Evolutionary conservation across 371 early-diverging fungal species (phyloP), one percentile per base, ranked within the genome.

Genomic region (Gilbertella persicaria): DNA sequence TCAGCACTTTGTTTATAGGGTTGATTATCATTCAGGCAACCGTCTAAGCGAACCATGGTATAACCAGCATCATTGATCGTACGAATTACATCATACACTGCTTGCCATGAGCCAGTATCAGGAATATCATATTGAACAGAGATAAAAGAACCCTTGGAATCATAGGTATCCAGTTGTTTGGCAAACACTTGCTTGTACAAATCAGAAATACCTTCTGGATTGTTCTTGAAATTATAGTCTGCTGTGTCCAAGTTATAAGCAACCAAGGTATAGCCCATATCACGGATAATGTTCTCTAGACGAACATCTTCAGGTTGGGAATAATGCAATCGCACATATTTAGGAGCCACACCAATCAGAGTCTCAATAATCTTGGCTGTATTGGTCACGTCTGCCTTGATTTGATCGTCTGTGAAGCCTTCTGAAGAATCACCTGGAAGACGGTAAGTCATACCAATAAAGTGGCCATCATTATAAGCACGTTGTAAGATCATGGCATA

Each of bases 391-490:
- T 82, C 82, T 7, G 63, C 44, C 35, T 64, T 61, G 52, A 79
- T 74, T 44, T 82, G 66, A 19, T 69, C 66, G 30, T 82, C 79
- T 7, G 76, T 67, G 57, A 77, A 59, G 20, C 53, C 50, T 39
- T 70, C 65, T 20, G 79, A 72, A 2, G 67, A 56, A 47, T 82
- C 82, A 38, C 71, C 74, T 17, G 75, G 78, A 28, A 73, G 58
- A 42, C 79, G 78, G 47, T 79, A 82, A 19, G 78, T 82, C 79
- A 82, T 82, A 20, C 82, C 82, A 56, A 82, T 79, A 41, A 79
- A 58, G 43, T 82, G 82, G 16, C 82, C 82, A 23, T 73, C 75
- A 23, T 66, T 78, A 63, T 79, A 82, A 20, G 78, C 71, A 19
- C 73, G 69, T 39, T 79, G 82, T 30, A 78, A 58, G 33, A 82